Evolutionary conservation across 179 eudicot species (phyloP), one percentile per base, ranked within the genome.

Genomic region (Corrigiola litoralis): DNA sequence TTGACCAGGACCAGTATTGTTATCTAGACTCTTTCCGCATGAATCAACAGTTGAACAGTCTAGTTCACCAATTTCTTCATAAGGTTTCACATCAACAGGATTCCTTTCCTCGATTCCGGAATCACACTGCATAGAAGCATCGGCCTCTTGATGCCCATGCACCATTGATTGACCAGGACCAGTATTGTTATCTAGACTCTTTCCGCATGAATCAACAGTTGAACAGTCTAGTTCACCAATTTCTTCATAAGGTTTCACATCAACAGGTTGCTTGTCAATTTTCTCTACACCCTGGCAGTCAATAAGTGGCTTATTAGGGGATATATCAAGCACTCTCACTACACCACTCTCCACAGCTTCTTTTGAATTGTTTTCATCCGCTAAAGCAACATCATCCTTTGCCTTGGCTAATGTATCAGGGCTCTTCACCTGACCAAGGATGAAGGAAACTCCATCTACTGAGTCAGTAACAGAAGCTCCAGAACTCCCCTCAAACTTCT

Each of bases 361-460:
- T 68, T 58, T 76, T 38, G 37, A 54, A 48, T n/a, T 67, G 52
- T 61, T 77, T 57, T 71, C 82, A 78, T 69, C 75, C 63, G 65
- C 75, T 33, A 58, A 31, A 63, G 67, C 38, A 60, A 55, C 66
- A 61, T 65, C 79, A 72, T 69, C 80, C 50, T 79, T 75, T 38
- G 24, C 69, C 66, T 49, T 72, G 16, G 72, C 31, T 28, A 50
- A 53, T 27, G 48, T 64, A 32, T 75, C 87, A 23, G 69, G 58
- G 73, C 49, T 70, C 67, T 76, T 85, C 36, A 65, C 70, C 78
- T 67, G 82, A 52, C 95, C 97, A 70, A 84, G 82, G 58, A 83
- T 87, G 72, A 80, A 87, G 63, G 88, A 87, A 52, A 84, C 96
- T 10, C 94, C 97, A 63, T 90, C 95, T 49, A 81, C 90, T 61